phyloP scores from a whole-genome alignment of 768 basidiomycete genomes.

The Boletus subparvulus region DNA sequence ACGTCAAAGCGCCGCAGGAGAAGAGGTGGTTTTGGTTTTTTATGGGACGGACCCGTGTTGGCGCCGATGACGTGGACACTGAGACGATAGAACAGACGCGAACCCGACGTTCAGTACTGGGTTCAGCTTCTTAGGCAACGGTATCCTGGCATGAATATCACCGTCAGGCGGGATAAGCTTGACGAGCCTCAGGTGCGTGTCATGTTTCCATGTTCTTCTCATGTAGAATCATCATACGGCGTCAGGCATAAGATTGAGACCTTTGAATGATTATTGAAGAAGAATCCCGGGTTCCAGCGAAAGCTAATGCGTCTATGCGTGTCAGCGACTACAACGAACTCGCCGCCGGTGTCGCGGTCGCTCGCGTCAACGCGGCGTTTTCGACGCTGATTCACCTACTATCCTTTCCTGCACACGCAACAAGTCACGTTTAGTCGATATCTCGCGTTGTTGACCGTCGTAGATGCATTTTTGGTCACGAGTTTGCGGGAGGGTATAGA shows the following conservation, averaged over 20 bases:
- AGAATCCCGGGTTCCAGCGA: slow-evolving; percentile 74
- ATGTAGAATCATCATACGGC: slow-evolving; percentile 39
- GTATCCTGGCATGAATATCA: slow-evolving; percentile 81
- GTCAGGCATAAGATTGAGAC: slow-evolving; percentile 50
- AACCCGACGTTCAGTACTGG: no score
- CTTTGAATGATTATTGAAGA: slow-evolving; percentile 36
- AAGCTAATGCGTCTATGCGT: slow-evolving; percentile 43
- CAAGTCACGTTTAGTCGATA: slow-evolving; percentile 81
- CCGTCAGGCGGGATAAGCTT: slow-evolving; percentile 82
- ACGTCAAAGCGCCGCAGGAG: not conserved
- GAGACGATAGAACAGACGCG: not conserved
- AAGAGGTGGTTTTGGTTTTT: slow-evolving; percentile 50
- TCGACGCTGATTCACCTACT: slow-evolving; percentile 70
- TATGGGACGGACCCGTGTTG: not conserved
- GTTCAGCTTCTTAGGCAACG: slow-evolving; percentile 22
- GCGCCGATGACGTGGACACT: slow-evolving; percentile 7
- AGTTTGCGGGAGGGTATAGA: slow-evolving; percentile 42
- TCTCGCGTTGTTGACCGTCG: slow-evolving; percentile 74
- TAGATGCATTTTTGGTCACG: slow-evolving; percentile 83
- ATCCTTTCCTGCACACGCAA: slow-evolving; percentile 46
- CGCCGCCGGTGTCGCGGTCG: slow-evolving; percentile 67
- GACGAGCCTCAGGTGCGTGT: slow-evolving; percentile 69
- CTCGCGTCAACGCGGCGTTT: slow-evolving; percentile 80
- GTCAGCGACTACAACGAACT: slow-evolving; percentile 47
- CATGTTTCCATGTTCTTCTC: no score